Evolutionary conservation across 371 early-diverging fungal genomes (phyloP).

Genomic region (Mortierella polycephala): DNA sequence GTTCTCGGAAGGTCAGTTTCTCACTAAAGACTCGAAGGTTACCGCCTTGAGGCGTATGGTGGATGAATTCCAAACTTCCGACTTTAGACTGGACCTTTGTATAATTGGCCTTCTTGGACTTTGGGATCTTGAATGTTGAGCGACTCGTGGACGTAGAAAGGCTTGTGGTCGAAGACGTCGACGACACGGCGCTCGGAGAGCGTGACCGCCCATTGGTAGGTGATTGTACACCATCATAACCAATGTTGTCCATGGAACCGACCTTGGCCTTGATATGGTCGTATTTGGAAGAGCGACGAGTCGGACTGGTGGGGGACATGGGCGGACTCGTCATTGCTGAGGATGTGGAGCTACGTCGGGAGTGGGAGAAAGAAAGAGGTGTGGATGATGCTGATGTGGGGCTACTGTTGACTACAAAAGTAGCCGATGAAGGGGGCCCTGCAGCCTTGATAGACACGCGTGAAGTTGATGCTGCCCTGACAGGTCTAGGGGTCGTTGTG

Average conservation of each 20-base stretch:
- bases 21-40: conserved; percentile 48
- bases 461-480: background rate
- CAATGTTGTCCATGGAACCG: conserved; percentile 39
- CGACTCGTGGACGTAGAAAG: conserved; percentile 17
- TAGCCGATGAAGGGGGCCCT: background rate
- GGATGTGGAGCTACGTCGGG: conserved; percentile 29
- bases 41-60: conserved; percentile 43
- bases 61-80: conserved; percentile 31
- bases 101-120: conserved; percentile 45
- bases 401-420: conserved; percentile 5
- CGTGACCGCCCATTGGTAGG: conserved; percentile 22
- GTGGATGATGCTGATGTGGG: conserved; percentile 1
- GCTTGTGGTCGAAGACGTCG: conserved; percentile 23
- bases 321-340: conserved; percentile 14
- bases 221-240: conserved; percentile 7
- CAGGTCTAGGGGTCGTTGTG: background rate
- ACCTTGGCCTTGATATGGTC: conserved; percentile 46
- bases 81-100: conserved; percentile 43
- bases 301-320: conserved; percentile 17
- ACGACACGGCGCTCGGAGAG: conserved; percentile 27
- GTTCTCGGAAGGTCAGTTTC: conserved; percentile 40
- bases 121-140: conserved; percentile 42
- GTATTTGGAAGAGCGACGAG: conserved; percentile 37
- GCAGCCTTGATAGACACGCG: conserved; percentile 10
- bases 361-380: conserved; percentile 12